Conservation (phyloP, 2,329 filamentous ascomycete genomes). For the Dactylellina drechsleri region DNA sequence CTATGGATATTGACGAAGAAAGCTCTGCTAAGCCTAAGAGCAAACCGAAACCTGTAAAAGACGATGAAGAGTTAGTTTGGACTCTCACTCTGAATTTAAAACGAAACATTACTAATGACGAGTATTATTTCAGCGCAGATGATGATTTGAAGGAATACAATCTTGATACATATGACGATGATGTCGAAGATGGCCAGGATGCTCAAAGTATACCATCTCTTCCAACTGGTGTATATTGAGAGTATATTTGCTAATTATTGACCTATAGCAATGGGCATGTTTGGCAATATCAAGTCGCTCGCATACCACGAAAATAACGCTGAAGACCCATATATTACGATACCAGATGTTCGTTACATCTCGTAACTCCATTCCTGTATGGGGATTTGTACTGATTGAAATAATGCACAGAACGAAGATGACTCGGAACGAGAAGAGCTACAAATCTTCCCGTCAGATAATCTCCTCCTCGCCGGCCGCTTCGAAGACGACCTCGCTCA, state of each 20-base stretch:
- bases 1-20: slow-evolving; percentile 47
- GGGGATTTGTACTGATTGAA: background rate
- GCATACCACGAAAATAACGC: slow-evolving; percentile 94
- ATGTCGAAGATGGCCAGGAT: slow-evolving; percentile 68
- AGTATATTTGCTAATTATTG: background rate
- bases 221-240: background rate
- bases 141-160: slow-evolving; percentile 97
- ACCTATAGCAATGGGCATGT: slow-evolving; percentile 76
- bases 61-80: slow-evolving; percentile 59
- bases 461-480: slow-evolving; percentile 88
- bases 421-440: slow-evolving; percentile 93
- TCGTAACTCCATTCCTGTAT: background rate
- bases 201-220: slow-evolving; percentile 67
- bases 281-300: slow-evolving; percentile 91
- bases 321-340: slow-evolving; percentile 94
- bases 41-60: slow-evolving; percentile 59
- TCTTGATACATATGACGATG: slow-evolving; percentile 91
- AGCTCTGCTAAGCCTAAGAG: slow-evolving; percentile 55
- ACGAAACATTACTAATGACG: slow-evolving; percentile 14
- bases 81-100: background rate
- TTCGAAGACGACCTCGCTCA: slow-evolving; percentile 97
- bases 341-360: slow-evolving; percentile 69
- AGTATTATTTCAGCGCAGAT: slow-evolving; percentile 63
- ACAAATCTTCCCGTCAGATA: slow-evolving; percentile 91
- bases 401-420: slow-evolving; percentile 63